Percentiles rank a stretch among this genome's conserved stretches.
Conservation (phyloP, 2,329 filamentous ascomycete species). For the Penicillium sumatraense region DNA sequence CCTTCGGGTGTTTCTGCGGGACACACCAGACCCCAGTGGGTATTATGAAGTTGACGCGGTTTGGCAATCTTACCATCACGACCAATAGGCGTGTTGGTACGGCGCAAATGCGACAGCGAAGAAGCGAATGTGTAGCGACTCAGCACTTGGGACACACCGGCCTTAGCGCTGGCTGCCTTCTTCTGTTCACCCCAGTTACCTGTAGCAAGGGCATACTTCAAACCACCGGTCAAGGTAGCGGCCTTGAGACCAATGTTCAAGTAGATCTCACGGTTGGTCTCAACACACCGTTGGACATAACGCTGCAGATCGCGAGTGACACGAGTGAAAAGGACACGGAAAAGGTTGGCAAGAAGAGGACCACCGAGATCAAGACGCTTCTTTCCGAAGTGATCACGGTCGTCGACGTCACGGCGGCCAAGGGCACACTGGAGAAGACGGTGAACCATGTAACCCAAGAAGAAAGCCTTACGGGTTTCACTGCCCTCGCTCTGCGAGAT, state of each 20-base stretch:
- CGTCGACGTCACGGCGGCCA: conserved; percentile 90
- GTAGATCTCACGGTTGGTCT: conserved; percentile 87
- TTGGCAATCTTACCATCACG: conserved; percentile 98
- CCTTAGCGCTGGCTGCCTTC: conserved; percentile 92
- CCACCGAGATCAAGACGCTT: conserved; percentile 96
- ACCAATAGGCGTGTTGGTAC: conserved; percentile 97
- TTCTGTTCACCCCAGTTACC: conserved; percentile 99
- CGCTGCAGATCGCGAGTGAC: conserved; percentile 89
- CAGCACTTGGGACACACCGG: conserved; percentile 95
- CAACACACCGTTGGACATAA: conserved; percentile 90
- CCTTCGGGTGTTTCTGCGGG: conserved; percentile 97
- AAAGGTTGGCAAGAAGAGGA: conserved; percentile 92
- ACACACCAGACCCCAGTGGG: conserved; percentile 96
- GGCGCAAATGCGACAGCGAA: conserved; percentile 91
- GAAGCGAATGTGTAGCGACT: conserved; percentile 98
- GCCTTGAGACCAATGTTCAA: conserved; percentile 89
- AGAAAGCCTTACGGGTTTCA: conserved; percentile 95
- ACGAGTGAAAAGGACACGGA: conserved; percentile 88
- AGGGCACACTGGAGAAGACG: conserved; percentile 91
- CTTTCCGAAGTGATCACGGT: conserved; percentile 98
- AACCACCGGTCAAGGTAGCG: conserved; percentile 85
- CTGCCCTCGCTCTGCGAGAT: conserved; percentile 95
- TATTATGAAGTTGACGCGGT: conserved; percentile 96
- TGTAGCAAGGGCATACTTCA: conserved; percentile 96
- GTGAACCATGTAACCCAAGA: conserved; percentile 98